phyloP scores from a whole-genome alignment of 176 grass and related monocot species.

The Avena insularis region DNA sequence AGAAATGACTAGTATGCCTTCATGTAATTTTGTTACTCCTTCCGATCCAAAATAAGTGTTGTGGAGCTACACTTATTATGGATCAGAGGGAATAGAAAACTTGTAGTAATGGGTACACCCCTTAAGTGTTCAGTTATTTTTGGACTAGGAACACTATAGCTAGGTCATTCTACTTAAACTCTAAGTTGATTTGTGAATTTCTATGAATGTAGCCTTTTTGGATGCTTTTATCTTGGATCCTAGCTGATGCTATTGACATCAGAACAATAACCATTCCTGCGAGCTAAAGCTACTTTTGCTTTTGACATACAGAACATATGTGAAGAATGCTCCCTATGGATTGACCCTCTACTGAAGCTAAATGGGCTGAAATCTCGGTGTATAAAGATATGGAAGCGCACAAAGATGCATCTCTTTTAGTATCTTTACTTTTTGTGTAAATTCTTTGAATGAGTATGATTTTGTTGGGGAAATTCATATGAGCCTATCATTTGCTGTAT shows the following conservation, averaged over 20 bases:
- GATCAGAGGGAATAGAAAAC: no score
- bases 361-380: background rate
- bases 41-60: no score
- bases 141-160: background rate
- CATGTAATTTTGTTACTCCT: background rate
- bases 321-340: background rate
- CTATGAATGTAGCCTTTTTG: background rate
- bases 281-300: background rate
- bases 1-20: background rate
- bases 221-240: constrained; percentile 2
- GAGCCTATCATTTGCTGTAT: constrained; percentile 7
- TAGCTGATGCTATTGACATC: constrained; percentile 2
- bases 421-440: constrained; percentile 23
- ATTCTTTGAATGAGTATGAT: background rate
- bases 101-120: no score
- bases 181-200: background rate
- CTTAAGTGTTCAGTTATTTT: background rate
- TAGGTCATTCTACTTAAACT: background rate
- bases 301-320: background rate
- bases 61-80: no score
- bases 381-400: background rate
- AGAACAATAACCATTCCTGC: background rate
- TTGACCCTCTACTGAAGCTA: background rate
- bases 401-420: constrained; percentile 28
- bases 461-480: background rate